These are phyloP conservation scores for Dorcoceras hygrometricum DNA, from an alignment of 257 asterid species.

Conservation along the genomic window DNA sequence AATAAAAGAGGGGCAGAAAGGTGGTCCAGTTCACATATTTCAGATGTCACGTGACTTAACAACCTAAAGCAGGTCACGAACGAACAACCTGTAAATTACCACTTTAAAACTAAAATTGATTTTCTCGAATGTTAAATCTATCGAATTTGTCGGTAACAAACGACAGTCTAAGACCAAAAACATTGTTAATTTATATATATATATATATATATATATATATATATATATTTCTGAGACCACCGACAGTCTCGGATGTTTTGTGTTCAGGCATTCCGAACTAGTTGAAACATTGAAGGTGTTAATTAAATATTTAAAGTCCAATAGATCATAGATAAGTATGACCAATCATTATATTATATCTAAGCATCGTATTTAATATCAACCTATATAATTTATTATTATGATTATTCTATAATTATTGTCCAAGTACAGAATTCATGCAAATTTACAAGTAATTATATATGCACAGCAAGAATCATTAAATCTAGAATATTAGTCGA, in stretches of 20 bases:
- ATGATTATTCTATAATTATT: not conserved
- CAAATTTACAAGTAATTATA: not conserved
- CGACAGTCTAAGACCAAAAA: not conserved
- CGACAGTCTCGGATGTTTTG: conserved; percentile 63
- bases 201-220: too few relatives aligned
- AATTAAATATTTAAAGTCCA: not conserved
- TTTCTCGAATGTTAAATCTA: not conserved
- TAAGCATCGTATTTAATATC: not conserved
- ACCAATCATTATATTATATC: not conserved
- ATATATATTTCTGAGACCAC: conserved; percentile 26
- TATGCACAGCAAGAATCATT: not conserved
- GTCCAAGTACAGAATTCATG: not conserved
- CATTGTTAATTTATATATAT: not conserved
- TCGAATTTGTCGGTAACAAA: not conserved
- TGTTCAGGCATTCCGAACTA: too few relatives aligned
- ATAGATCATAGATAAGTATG: not conserved
- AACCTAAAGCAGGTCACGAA: not conserved
- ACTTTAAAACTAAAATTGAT: too few relatives aligned
- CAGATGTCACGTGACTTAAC: not conserved
- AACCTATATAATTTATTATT: too few relatives aligned
- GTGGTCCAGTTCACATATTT: not conserved
- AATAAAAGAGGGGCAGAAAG: not conserved
- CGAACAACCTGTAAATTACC: not conserved
- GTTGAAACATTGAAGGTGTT: not conserved
- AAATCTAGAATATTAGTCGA: too few relatives aligned